Percentiles rank a stretch among this genome's conserved stretches.
Evolutionary conservation across 768 basidiomycete genomes (phyloP).

Genomic region (Mycena vulgaris): DNA sequence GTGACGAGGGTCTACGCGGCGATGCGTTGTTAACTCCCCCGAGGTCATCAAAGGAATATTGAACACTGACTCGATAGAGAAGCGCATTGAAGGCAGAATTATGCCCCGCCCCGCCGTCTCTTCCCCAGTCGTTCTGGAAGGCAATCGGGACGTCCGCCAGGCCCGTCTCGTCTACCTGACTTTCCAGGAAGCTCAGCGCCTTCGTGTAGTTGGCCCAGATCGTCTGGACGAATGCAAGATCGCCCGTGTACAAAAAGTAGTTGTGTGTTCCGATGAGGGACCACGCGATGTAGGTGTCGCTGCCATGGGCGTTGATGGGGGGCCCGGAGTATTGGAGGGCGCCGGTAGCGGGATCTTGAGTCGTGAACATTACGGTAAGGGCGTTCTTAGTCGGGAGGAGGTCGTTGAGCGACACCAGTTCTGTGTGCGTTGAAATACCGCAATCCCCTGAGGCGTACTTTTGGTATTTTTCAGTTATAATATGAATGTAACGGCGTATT

Average conservation of each 20-base stretch:
- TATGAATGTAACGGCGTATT: neutral
- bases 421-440: slow-evolving; percentile 59
- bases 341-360: slow-evolving; percentile 61
- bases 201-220: slow-evolving; percentile 64
- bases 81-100: slow-evolving; percentile 66
- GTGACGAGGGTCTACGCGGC: slow-evolving; percentile 50
- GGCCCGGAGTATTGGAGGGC: slow-evolving; percentile 62
- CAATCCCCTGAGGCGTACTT: slow-evolving; percentile 49
- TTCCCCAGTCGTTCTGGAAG: slow-evolving; percentile 66
- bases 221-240: slow-evolving; percentile 56
- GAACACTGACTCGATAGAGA: slow-evolving; percentile 55
- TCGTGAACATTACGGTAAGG: slow-evolving; percentile 64
- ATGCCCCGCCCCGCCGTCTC: slow-evolving; percentile 61
- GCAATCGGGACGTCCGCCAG: slow-evolving; percentile 57
- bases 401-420: slow-evolving; percentile 53
- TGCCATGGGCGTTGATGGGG: slow-evolving; percentile 52
- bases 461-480: neutral
- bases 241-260: slow-evolving; percentile 65
- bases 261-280: slow-evolving; percentile 60
- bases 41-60: neutral
- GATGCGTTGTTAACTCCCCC: neutral
- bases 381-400: slow-evolving; percentile 60
- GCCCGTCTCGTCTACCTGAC: slow-evolving; percentile 57
- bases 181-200: slow-evolving; percentile 56
- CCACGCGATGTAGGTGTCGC: slow-evolving; percentile 67